Percentiles rank a stretch among this genome's conserved stretches.
Evolutionary conservation across 805 yeast species (phyloP).

Genomic region (Saccharomycopsis fodiens): DNA sequence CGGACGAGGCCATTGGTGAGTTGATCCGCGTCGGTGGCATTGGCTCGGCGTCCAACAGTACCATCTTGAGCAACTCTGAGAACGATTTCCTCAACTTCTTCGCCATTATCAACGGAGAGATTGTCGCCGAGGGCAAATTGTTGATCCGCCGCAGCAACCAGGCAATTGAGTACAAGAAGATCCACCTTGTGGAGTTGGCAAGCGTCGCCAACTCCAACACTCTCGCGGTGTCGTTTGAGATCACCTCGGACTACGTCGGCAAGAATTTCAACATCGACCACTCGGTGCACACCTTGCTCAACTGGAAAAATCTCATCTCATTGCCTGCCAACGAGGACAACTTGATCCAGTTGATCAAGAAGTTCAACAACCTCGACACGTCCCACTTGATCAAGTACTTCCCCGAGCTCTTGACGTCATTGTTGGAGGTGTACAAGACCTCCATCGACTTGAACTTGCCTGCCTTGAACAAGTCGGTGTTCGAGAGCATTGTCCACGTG

Average conservation of each 20-base stretch:
- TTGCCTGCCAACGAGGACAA: constrained; percentile 36
- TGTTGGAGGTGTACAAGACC: constrained; percentile 30
- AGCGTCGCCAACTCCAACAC: constrained; percentile 38
- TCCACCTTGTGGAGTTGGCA: constrained; percentile 36
- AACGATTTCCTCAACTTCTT: constrained; percentile 49
- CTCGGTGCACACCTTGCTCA: constrained; percentile 45
- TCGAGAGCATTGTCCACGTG: constrained; percentile 52
- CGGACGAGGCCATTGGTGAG: constrained; percentile 70
- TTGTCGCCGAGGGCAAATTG: constrained; percentile 52
- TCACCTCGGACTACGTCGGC: constrained; percentile 63
- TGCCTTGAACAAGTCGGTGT: constrained; percentile 31
- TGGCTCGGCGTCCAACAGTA: constrained; percentile 29
- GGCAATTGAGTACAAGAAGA: constrained; percentile 41
- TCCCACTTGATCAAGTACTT: constrained; percentile 51
- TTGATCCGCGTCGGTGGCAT: constrained; percentile 57
- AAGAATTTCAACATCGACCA: constrained; percentile 52
- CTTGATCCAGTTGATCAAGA: constrained; percentile 39
- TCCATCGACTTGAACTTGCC: constrained; percentile 22
- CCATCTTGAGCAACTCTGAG: constrained; percentile 27
- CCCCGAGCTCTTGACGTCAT: constrained; percentile 41
- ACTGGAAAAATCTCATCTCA: constrained; percentile 38
- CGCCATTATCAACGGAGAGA: constrained; percentile 56
- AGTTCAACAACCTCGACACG: constrained; percentile 47
- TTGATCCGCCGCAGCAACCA: constrained; percentile 39
- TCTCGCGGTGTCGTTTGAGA: constrained; percentile 36